A percentile compares a stretch with the other conserved stretches of the same genome.
Conservation (phyloP, 345 rosid genomes). For the Salix exigua region DNA sequence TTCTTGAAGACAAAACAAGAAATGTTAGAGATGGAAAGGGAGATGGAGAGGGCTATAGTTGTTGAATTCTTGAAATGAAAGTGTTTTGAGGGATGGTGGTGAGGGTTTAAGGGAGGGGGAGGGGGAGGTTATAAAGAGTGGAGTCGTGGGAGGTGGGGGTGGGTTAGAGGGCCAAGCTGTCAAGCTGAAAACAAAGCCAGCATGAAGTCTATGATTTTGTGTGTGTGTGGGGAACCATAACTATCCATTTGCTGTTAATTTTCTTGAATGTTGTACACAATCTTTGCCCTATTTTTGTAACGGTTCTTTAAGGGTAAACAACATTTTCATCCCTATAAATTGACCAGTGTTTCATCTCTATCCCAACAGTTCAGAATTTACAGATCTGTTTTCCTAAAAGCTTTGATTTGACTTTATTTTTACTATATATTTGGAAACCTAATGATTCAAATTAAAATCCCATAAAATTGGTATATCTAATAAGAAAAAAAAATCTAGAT, state of each 20-base stretch:
- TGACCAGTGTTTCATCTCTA: background rate
- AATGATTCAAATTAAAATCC: too few species aligned
- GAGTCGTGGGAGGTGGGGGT: background rate
- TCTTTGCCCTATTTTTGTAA: background rate
- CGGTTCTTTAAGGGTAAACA: background rate
- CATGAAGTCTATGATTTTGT: background rate
- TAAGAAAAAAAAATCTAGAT: too few species aligned
- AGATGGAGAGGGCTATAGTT: background rate
- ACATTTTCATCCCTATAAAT: background rate
- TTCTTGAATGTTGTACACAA: background rate
- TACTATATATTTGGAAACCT: too few species aligned
- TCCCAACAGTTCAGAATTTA: background rate
- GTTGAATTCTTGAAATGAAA: background rate
- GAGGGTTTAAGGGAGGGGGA: too few species aligned
- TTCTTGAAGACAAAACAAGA: background rate
- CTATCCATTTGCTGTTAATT: background rate
- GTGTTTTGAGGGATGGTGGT: too few species aligned
- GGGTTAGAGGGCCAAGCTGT: background rate
- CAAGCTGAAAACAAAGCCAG: background rate
- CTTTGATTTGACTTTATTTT: background rate
- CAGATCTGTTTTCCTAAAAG: background rate
- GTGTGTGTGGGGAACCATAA: background rate
- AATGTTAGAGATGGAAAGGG: background rate
- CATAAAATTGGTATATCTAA: too few species aligned
- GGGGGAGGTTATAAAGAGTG: background rate